These are phyloP conservation scores for Cladochytrium replicatum DNA, from an alignment of 192 early-diverging fungal genomes.

Conservation along the genomic window DNA sequence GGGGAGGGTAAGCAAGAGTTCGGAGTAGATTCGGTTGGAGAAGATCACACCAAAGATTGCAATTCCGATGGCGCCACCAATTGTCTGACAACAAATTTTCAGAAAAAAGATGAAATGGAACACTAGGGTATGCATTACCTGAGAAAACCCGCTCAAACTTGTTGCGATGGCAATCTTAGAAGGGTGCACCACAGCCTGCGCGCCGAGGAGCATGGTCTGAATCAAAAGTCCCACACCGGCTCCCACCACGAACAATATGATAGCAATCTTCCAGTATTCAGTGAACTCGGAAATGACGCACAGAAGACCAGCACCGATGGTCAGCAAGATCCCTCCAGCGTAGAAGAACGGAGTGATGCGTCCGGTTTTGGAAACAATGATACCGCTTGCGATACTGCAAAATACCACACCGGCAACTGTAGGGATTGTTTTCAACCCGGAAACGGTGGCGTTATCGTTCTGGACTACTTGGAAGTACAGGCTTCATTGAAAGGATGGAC, in stretches of 20 bases:
- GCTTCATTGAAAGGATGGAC: constrained; percentile 14
- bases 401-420: constrained; percentile 63
- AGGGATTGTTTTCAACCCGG: constrained; percentile 66
- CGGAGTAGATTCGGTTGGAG: too few species aligned
- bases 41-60: constrained; percentile 52
- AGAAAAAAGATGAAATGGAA: too few species aligned
- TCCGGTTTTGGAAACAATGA: constrained; percentile 42
- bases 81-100: constrained; percentile 42
- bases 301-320: constrained; percentile 53
- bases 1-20: too few species aligned
- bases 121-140: too few species aligned
- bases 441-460: constrained; percentile 56
- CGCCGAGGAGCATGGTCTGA: constrained; percentile 63
- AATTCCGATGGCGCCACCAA: constrained; percentile 46
- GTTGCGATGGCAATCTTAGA: constrained; percentile 65
- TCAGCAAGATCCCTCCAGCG: constrained; percentile 49
- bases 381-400: constrained; percentile 54
- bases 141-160: constrained; percentile 54
- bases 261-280: constrained; percentile 40
- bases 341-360: constrained; percentile 57
- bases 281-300: constrained; percentile 47
- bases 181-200: constrained; percentile 57
- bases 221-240: constrained; percentile 64
- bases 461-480: constrained; percentile 74
- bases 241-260: constrained; percentile 59